A percentile compares a stretch with the other conserved stretches of the same genome.
These are phyloP conservation scores for Aspergillus fumigatiaffinis DNA, from an alignment of 2,329 filamentous ascomycete genomes.

Conservation along the genomic window DNA sequence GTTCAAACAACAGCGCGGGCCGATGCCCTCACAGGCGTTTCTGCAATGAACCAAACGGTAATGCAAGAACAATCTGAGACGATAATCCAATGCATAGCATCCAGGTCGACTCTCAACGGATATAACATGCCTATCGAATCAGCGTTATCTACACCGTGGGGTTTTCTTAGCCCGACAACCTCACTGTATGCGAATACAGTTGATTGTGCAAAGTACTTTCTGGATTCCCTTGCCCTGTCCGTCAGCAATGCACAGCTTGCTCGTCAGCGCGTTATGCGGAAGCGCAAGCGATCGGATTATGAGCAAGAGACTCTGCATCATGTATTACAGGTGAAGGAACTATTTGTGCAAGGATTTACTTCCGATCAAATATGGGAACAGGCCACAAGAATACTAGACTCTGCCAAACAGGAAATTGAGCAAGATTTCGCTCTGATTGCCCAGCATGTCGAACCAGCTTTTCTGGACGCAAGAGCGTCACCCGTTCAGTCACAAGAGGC, in stretches of 20 bases:
- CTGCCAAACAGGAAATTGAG: conserved; percentile 54
- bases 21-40: background rate
- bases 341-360: conserved; percentile 84
- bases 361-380: conserved; percentile 93
- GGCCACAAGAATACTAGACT: conserved; percentile 74
- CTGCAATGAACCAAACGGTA: background rate
- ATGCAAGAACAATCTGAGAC: background rate
- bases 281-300: conserved; percentile 65
- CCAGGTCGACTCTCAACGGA: background rate
- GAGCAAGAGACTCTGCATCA: conserved; percentile 42
- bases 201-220: conserved; percentile 70
- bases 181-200: conserved; percentile 66
- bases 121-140: conserved; percentile 14
- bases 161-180: conserved; percentile 70
- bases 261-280: conserved; percentile 65
- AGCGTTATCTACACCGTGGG: conserved; percentile 61
- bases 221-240: conserved; percentile 72
- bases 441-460: conserved; percentile 16
- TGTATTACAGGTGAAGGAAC: conserved; percentile 72
- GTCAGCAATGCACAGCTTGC: conserved; percentile 69
- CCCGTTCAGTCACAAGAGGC: conserved; percentile 4
- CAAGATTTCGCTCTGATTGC: conserved; percentile 39
- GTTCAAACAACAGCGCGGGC: background rate
- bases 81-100: background rate
- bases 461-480: conserved; percentile 1